phyloP scores from a whole-genome alignment of 345 rosid genomes.

The Corchorus olitorius region DNA sequence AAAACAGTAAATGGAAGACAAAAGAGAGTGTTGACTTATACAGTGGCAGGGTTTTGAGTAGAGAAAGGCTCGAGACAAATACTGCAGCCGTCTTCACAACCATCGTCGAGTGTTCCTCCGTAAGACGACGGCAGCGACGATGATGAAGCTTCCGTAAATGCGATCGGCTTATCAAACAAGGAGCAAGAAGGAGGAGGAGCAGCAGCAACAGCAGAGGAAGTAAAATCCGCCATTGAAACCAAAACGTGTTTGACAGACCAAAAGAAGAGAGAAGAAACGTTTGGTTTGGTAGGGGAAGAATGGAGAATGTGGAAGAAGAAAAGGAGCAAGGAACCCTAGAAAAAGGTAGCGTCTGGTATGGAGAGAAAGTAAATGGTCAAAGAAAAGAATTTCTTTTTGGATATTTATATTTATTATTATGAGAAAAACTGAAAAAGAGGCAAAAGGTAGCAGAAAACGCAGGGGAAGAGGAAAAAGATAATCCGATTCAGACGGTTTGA shows the following conservation, averaged over 20 bases:
- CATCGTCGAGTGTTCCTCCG: slow-evolving; percentile 36
- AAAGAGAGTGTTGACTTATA: slow-evolving; percentile 24
- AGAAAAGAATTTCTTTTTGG: slow-evolving; percentile 35
- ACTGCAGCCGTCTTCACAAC: slow-evolving; percentile 75
- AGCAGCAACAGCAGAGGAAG: slow-evolving; percentile 27
- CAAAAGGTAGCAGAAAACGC: slow-evolving; percentile 14
- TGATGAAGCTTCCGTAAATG: slow-evolving; percentile 33
- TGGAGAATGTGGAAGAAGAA: not conserved
- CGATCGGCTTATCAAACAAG: slow-evolving; percentile 30
- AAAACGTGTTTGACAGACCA: slow-evolving; percentile 4
- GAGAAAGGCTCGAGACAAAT: slow-evolving; percentile 87
- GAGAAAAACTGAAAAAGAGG: slow-evolving; percentile 20
- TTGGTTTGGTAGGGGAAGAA: not conserved
- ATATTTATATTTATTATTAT: too few relatives aligned
- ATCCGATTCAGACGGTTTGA: slow-evolving; percentile 40
- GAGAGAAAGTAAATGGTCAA: slow-evolving; percentile 44
- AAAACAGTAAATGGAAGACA: not conserved
- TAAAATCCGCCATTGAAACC: slow-evolving; percentile 46
- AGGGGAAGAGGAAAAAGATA: slow-evolving; percentile 18
- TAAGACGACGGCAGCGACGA: slow-evolving; percentile 21
- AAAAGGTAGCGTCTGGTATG: slow-evolving; percentile 17
- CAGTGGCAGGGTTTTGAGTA: slow-evolving; percentile 67
- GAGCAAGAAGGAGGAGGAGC: slow-evolving; percentile 21
- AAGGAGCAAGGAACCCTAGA: slow-evolving; percentile 35
- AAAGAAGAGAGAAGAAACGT: not conserved